These are phyloP conservation scores for Aegilops longissima DNA, from an alignment of 176 grass and related monocot species.

Conservation along the genomic window DNA sequence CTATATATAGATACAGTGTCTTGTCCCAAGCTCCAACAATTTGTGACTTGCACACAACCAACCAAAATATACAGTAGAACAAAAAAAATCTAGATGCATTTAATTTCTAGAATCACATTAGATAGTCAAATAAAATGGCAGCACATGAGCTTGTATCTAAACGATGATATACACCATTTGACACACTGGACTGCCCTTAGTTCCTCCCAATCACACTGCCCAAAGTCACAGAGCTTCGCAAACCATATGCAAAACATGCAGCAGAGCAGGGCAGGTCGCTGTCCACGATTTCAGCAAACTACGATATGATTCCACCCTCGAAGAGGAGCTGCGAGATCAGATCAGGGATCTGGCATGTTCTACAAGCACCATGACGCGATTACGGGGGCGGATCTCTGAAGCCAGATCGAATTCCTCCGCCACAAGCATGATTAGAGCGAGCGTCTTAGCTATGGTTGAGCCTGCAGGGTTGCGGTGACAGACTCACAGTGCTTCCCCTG, in stretches of 20 bases:
- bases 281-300: neutral
- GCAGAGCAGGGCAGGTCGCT: neutral
- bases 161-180: neutral
- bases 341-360: no score
- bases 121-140: neutral
- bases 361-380: neutral
- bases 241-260: neutral
- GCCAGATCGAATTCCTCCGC: neutral
- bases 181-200: neutral
- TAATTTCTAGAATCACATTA: neutral
- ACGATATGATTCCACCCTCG: neutral
- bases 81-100: neutral
- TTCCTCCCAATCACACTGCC: neutral
- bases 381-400: neutral
- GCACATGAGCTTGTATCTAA: neutral
- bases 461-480: neutral
- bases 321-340: neutral
- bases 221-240: neutral
- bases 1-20: neutral
- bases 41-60: neutral
- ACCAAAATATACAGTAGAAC: neutral
- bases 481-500: slow-evolving; percentile 50
- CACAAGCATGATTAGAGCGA: neutral
- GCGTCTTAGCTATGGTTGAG: neutral
- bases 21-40: neutral